A percentile compares a stretch with the other conserved stretches of the same genome.
Conservation (phyloP, 768 basidiomycete species). For the Suillus placidus region DNA sequence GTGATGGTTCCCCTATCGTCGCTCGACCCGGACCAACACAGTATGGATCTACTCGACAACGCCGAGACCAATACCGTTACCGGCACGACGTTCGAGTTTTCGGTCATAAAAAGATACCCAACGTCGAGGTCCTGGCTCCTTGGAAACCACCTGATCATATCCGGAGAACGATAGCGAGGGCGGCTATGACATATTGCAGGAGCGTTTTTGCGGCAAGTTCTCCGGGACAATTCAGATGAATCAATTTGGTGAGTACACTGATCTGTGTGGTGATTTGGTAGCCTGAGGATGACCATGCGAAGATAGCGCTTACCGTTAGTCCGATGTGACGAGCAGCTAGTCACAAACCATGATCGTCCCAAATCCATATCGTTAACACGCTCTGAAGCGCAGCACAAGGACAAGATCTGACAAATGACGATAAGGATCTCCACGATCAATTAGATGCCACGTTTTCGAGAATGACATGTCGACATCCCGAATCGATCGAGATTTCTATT, state of each 20-base stretch:
- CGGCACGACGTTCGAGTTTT: conserved; percentile 56
- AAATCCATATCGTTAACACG: not conserved
- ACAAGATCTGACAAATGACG: conserved; percentile 1
- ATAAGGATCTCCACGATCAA: not conserved
- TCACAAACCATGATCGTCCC: conserved; percentile 17
- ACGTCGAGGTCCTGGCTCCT: conserved; percentile 46
- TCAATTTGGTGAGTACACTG: conserved; percentile 39
- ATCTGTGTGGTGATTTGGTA: conserved; percentile 12
- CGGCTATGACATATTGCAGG: conserved; percentile 38
- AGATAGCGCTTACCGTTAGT: conserved; percentile 49
- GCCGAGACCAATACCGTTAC: conserved; percentile 20
- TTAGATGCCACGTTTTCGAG: conserved; percentile 7
- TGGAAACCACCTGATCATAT: conserved; percentile 50
- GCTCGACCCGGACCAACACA: conserved; percentile 20
- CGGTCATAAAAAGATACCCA: conserved; percentile 51
- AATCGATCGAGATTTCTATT: conserved; percentile 5
- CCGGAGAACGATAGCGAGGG: conserved; percentile 45
- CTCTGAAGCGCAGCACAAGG: not conserved
- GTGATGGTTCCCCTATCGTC: no score
- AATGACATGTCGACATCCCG: not conserved
- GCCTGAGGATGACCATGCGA: conserved; percentile 41
- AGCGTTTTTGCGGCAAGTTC: conserved; percentile 51
- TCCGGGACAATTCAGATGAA: no score
- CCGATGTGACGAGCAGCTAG: conserved; percentile 47
- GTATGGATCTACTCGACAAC: conserved; percentile 60